A percentile compares a stretch with the other conserved stretches of the same genome.
Evolutionary conservation across 495 filamentous ascomycete genomes (phyloP).

Genomic region (Cryomyces minteri): DNA sequence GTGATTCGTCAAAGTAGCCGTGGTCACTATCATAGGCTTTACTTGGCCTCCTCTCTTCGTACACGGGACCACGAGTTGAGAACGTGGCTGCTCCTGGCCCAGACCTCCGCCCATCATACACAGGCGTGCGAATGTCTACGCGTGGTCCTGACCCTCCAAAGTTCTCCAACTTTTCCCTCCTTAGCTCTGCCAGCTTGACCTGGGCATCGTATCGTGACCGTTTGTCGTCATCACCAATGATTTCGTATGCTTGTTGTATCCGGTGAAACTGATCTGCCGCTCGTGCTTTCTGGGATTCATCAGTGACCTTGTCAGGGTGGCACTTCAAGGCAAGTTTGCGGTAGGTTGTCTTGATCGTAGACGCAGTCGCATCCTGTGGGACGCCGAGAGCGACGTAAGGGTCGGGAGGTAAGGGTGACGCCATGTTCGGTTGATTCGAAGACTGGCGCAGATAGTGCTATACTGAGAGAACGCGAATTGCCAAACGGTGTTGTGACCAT

Average conservation of each 20-base stretch:
- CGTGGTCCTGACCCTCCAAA: constrained; percentile 15
- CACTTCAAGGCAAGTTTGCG: constrained; percentile 85
- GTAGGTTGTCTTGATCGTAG: constrained; percentile 64
- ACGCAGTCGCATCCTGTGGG: constrained; percentile 48
- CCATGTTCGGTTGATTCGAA: constrained; percentile 31
- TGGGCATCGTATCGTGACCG: constrained; percentile 62
- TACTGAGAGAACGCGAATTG: too few species aligned
- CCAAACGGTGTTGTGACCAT: too few species aligned
- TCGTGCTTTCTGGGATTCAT: constrained; percentile 42
- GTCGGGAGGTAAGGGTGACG: constrained; percentile 44
- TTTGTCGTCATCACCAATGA: constrained; percentile 61
- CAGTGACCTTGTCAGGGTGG: constrained; percentile 89
- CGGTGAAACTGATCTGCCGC: constrained; percentile 80
- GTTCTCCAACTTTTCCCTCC: constrained; percentile 30
- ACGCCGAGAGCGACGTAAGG: constrained; percentile 74
- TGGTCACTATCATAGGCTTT: constrained; percentile 11
- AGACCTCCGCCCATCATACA: constrained; percentile 10
- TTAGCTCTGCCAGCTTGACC: constrained; percentile 41
- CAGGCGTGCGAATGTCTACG: constrained; percentile 8
- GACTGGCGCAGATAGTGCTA: too few species aligned
- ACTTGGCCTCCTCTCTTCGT: constrained; percentile 11
- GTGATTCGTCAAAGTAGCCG: constrained; percentile 8
- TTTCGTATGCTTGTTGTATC: constrained; percentile 85
- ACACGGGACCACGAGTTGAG: constrained; percentile 1
- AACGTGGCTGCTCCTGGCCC: constrained; percentile 7